Conservation (phyloP, 306 rosid species). For the Pyrus communis region DNA sequence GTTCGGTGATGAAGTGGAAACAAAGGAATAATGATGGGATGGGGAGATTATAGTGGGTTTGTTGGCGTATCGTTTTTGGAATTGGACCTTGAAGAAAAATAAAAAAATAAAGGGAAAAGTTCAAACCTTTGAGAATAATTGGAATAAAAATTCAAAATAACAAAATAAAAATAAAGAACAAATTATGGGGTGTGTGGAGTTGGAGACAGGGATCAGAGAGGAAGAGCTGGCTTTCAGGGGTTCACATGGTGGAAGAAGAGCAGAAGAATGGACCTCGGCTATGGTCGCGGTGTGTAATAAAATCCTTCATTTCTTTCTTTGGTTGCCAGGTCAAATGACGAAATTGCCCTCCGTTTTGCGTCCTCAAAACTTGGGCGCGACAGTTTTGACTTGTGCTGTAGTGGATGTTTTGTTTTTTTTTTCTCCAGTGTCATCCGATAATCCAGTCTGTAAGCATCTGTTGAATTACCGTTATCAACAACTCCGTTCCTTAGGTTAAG, state of each 20-base stretch:
- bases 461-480: background rate
- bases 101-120: background rate
- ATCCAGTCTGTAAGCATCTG: slow-evolving; percentile 12
- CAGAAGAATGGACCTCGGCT: slow-evolving; percentile 24
- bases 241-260: slow-evolving; percentile 23
- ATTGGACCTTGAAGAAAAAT: background rate
- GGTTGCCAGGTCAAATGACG: background rate
- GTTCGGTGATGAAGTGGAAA: slow-evolving; percentile 49
- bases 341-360: background rate
- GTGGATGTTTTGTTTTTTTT: background rate
- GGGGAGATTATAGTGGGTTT: slow-evolving; percentile 19
- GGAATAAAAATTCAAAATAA: background rate
- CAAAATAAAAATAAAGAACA: background rate
- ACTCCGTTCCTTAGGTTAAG: background rate
- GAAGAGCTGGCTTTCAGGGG: slow-evolving; percentile 7
- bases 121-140: background rate
- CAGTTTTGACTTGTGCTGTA: background rate
- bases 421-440: background rate
- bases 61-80: slow-evolving; percentile 49
- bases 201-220: slow-evolving; percentile 5
- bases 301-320: background rate
- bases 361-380: background rate
- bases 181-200: background rate
- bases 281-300: slow-evolving; percentile 14
- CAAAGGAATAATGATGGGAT: slow-evolving; percentile 51